Percentiles rank a stretch among this genome's conserved stretches.
These are phyloP conservation scores for Vaccinium corymbosum DNA, from an alignment of 148 eudicot species.

Conservation along the genomic window DNA sequence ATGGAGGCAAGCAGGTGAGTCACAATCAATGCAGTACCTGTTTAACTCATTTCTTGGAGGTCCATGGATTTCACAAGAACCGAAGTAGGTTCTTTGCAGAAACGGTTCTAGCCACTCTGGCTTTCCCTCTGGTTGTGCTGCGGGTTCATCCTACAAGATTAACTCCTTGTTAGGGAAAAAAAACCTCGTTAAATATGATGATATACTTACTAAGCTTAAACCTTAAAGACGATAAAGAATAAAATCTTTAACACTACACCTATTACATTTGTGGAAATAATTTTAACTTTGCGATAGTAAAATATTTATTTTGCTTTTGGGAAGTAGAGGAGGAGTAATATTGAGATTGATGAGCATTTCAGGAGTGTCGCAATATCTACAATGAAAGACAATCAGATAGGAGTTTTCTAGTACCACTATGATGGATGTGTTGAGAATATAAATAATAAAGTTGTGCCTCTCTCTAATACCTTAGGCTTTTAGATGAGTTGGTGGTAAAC, in stretches of 20 bases:
- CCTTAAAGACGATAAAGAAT: neutral
- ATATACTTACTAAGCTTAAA: neutral
- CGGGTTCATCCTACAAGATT: constrained; percentile 1
- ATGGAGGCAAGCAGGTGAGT: constrained; percentile 32
- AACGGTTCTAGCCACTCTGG: constrained; percentile 47
- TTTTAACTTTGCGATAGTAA: neutral
- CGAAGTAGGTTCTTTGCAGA: constrained; percentile 35
- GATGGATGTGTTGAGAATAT: neutral
- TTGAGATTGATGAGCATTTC: neutral
- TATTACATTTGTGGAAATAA: neutral
- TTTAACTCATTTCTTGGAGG: constrained; percentile 40
- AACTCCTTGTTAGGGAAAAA: neutral
- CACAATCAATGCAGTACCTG: constrained; percentile 50
- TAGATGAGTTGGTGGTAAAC: too few species aligned
- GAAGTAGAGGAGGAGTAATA: neutral
- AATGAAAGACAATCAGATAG: neutral
- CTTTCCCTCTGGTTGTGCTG: neutral
- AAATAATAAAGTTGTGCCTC: too few species aligned
- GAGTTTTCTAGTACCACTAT: neutral
- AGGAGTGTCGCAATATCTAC: neutral
- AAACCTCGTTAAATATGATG: neutral
- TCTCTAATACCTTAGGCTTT: too few species aligned
- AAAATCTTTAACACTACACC: neutral
- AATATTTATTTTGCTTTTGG: neutral
- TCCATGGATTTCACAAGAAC: constrained; percentile 35